These are phyloP conservation scores for Piloderma croceum DNA, from an alignment of 768 basidiomycete species.

Conservation along the genomic window DNA sequence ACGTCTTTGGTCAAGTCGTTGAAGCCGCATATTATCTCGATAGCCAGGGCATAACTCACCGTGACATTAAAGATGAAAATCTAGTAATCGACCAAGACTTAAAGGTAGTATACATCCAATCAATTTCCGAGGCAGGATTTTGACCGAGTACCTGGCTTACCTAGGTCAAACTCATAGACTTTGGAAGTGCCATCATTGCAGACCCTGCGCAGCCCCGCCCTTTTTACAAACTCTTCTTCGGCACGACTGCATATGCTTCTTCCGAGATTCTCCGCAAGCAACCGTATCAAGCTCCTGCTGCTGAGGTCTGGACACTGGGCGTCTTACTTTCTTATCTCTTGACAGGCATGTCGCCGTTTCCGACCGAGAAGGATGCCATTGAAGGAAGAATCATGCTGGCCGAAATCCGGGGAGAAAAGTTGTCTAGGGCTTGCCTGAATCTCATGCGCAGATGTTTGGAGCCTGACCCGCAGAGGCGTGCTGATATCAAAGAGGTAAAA, in stretches of 20 bases:
- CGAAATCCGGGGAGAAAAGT: conserved; percentile 29
- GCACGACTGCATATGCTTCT: conserved; percentile 92
- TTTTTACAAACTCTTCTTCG: conserved; percentile 77
- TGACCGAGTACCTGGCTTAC: conserved; percentile 20
- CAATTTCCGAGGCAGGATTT: conserved; percentile 14
- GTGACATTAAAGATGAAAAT: conserved; percentile 98
- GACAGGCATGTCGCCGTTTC: conserved; percentile 90
- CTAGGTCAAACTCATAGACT: conserved; percentile 93
- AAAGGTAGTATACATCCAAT: conserved; percentile 38
- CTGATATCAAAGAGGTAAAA: conserved; percentile 76
- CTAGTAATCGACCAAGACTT: conserved; percentile 71
- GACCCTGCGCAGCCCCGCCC: conserved; percentile 60
- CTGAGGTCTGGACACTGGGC: conserved; percentile 95
- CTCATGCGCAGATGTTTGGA: conserved; percentile 77
- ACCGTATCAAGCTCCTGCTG: conserved; percentile 87
- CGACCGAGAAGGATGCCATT: conserved; percentile 75
- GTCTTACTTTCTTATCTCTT: conserved; percentile 92
- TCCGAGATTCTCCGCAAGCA: conserved; percentile 88
- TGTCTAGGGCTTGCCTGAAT: conserved; percentile 48
- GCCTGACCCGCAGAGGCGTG: conserved; percentile 73
- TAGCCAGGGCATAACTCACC: conserved; percentile 80
- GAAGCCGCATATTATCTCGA: conserved; percentile 81
- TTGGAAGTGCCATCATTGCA: conserved; percentile 80
- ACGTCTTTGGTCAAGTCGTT: conserved; percentile 84
- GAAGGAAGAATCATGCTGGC: conserved; percentile 56